These are phyloP conservation scores for Lodderomyces oxycetoniae DNA, from an alignment of 1,139 yeast genomes.

Conservation along the genomic window DNA sequence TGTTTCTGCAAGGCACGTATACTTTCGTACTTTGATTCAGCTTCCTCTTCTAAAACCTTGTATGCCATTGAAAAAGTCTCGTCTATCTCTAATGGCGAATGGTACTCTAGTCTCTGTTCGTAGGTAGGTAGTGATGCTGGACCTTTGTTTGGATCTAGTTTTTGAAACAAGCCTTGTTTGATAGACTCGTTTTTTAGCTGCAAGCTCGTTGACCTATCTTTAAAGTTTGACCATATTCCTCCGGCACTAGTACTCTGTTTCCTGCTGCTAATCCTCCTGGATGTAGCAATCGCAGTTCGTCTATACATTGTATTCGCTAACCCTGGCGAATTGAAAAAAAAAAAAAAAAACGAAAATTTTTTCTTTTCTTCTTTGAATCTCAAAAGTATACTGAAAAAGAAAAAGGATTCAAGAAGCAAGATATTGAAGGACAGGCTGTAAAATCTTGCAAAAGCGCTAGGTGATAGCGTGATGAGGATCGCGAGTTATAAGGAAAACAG, in stretches of 20 bases:
- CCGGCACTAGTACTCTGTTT: conserved; percentile 8
- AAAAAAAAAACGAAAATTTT: too few species aligned
- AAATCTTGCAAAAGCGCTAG: too few species aligned
- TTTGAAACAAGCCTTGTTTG: conserved; percentile 31
- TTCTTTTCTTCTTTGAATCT: too few species aligned
- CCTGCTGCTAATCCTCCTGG: conserved; percentile 2
- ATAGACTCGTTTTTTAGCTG: conserved; percentile 27
- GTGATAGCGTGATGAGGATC: too few species aligned
- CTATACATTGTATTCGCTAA: conserved; percentile 1
- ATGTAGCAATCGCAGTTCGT: background rate
- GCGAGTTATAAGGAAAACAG: too few species aligned
- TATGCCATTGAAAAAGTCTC: conserved; percentile 71
- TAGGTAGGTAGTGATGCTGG: conserved; percentile 26
- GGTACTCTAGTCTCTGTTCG: conserved; percentile 36
- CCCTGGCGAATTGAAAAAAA: too few species aligned
- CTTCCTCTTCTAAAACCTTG: conserved; percentile 50
- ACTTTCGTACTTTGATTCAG: conserved; percentile 19
- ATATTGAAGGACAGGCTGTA: too few species aligned
- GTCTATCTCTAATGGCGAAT: conserved; percentile 63
- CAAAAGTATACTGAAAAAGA: too few species aligned
- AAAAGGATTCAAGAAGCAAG: too few species aligned
- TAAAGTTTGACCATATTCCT: conserved; percentile 49
- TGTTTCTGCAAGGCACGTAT: conserved; percentile 16
- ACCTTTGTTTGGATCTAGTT: conserved; percentile 23
- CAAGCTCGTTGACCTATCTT: conserved; percentile 38